Conservation (phyloP, 768 basidiomycete genomes). For the Tylopilus sp. region DNA sequence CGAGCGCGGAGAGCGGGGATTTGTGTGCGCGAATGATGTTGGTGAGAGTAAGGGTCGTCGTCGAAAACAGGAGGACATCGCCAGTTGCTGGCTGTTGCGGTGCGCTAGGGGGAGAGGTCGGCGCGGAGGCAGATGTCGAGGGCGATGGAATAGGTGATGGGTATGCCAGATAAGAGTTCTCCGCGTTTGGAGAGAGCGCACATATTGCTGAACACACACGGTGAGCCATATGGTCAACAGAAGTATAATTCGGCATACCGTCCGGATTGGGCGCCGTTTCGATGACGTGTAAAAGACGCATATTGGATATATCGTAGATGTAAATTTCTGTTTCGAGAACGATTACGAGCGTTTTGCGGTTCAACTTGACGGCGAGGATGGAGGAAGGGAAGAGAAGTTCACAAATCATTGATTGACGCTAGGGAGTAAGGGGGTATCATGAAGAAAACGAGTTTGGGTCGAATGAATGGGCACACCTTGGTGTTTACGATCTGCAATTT, state of each 20-base stretch:
- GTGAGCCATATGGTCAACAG: neutral
- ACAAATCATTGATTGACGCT: slow-evolving; percentile 99
- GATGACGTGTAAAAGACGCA: slow-evolving; percentile 95
- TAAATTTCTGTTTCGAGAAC: slow-evolving; percentile 98
- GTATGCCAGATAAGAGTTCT: slow-evolving; percentile 93
- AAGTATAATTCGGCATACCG: slow-evolving; percentile 44
- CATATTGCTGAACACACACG: slow-evolving; percentile 71
- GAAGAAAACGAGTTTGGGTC: slow-evolving; percentile 3
- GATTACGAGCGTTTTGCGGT: slow-evolving; percentile 94
- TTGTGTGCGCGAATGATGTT: slow-evolving; percentile 99
- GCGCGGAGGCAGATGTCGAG: slow-evolving; percentile 47
- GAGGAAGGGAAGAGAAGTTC: slow-evolving; percentile 96
- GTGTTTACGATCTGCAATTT: slow-evolving; percentile 98
- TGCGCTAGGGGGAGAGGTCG: slow-evolving; percentile 37
- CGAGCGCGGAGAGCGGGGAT: slow-evolving; percentile 81
- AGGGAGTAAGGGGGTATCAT: neutral
- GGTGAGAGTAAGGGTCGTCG: slow-evolving; percentile 83
- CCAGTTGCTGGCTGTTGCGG: slow-evolving; percentile 50
- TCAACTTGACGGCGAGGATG: slow-evolving; percentile 96
- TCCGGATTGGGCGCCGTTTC: slow-evolving; percentile 96
- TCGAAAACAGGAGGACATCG: slow-evolving; percentile 94
- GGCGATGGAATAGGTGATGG: slow-evolving; percentile 92
- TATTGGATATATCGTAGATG: slow-evolving; percentile 98
- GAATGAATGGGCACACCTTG: slow-evolving; percentile 57
- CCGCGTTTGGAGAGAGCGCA: slow-evolving; percentile 90